A percentile compares a stretch with the other conserved stretches of the same genome.
phyloP scores from a whole-genome alignment of 2,329 filamentous ascomycete genomes.

The Beauveria rudraprayagi region DNA sequence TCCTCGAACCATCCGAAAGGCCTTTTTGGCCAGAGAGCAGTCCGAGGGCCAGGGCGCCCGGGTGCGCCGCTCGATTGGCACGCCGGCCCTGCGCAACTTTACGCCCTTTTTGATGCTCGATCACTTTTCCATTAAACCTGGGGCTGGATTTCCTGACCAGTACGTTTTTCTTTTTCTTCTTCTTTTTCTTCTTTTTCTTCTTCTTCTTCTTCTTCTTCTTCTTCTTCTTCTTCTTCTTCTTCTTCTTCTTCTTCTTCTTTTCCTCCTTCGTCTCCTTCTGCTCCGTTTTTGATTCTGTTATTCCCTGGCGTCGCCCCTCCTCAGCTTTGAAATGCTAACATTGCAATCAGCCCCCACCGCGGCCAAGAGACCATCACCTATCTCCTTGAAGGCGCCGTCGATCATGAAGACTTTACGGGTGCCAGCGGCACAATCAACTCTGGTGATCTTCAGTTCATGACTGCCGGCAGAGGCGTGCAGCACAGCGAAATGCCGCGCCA shows the following conservation, averaged over 20 bases:
- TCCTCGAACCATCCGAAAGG: constrained; percentile 54
- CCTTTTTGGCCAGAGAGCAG: constrained; percentile 78
- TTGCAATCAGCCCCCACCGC: constrained; percentile 42
- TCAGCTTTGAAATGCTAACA: not conserved
- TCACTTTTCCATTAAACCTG: constrained; percentile 73
- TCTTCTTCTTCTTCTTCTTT: not conserved
- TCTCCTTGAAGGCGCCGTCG: constrained; percentile 73
- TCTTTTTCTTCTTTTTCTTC: not conserved
- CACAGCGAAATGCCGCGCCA: constrained; percentile 91
- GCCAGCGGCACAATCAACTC: constrained; percentile 74
- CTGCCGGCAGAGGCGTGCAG: constrained; percentile 81
- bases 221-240: no score
- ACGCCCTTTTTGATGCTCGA: constrained; percentile 95
- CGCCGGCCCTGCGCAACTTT: constrained; percentile 73
- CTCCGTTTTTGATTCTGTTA: not conserved
- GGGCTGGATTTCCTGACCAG: constrained; percentile 87
- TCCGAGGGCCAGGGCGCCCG: constrained; percentile 80
- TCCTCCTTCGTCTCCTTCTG: not conserved
- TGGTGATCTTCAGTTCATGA: constrained; percentile 98
- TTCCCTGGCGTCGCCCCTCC: not conserved
- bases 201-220: no score
- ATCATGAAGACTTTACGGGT: constrained; percentile 89
- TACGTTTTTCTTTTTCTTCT: constrained; percentile 17
- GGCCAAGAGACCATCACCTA: constrained; percentile 89
- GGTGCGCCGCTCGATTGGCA: constrained; percentile 83